phyloP scores from a whole-genome alignment of 495 filamentous ascomycete genomes.

The Penicillium ucsense region DNA sequence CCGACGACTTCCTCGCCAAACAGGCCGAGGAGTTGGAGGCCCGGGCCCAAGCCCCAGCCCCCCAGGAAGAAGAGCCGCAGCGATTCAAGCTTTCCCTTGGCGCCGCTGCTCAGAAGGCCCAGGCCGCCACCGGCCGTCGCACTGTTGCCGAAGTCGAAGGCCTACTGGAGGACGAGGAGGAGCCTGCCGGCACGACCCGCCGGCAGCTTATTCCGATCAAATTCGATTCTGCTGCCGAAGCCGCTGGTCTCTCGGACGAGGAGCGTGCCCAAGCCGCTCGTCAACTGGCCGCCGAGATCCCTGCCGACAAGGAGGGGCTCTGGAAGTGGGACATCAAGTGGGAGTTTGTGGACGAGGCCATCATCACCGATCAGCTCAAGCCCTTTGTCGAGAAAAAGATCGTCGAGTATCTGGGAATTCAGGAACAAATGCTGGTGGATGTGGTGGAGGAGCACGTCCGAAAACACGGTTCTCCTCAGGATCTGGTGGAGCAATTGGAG shows the following conservation, averaged over 20 bases:
- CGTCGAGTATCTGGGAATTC: slow-evolving; percentile 88
- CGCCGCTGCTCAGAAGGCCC: slow-evolving; percentile 72
- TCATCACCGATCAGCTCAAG: slow-evolving; percentile 78
- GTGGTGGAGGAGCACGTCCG: slow-evolving; percentile 82
- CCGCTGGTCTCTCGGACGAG: slow-evolving; percentile 66
- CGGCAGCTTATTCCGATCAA: slow-evolving; percentile 86
- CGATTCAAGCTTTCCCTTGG: slow-evolving; percentile 92
- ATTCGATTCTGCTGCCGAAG: slow-evolving; percentile 66
- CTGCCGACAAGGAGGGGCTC: slow-evolving; percentile 72
- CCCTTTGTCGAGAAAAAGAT: slow-evolving; percentile 98
- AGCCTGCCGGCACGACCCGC: slow-evolving; percentile 58
- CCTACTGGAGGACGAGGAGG: slow-evolving; percentile 87
- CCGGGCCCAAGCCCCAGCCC: slow-evolving; percentile 34
- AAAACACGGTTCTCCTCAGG: slow-evolving; percentile 64
- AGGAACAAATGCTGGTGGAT: slow-evolving; percentile 92
- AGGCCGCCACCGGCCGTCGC: slow-evolving; percentile 61
- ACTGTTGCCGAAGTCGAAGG: slow-evolving; percentile 91
- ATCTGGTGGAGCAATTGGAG: slow-evolving; percentile 73
- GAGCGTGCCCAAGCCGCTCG: slow-evolving; percentile 70
- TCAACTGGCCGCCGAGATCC: slow-evolving; percentile 82
- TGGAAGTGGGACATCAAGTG: slow-evolving; percentile 91
- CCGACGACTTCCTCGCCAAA: slow-evolving; percentile 84
- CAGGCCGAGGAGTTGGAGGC: slow-evolving; percentile 76
- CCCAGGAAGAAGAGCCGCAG: slow-evolving; percentile 61
- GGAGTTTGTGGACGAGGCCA: slow-evolving; percentile 81